phyloP scores from a whole-genome alignment of 2,329 filamentous ascomycete species.

The Diaporthe ampelina region DNA sequence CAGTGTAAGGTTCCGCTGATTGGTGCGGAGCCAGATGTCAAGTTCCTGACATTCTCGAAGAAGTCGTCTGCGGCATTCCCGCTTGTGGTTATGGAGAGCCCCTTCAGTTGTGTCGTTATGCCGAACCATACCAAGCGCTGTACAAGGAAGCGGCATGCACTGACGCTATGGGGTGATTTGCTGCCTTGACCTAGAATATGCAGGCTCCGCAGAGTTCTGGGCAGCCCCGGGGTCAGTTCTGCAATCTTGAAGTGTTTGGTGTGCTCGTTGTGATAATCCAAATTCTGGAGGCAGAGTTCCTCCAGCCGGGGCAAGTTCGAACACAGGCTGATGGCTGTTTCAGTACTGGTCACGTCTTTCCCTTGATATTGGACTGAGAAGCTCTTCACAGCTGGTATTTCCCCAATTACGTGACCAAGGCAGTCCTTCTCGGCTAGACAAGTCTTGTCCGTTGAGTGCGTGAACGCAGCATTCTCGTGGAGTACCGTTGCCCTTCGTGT shows the following conservation, averaged over 20 bases:
- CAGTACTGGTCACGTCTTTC: neutral
- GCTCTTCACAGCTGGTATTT: neutral
- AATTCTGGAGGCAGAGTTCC: neutral
- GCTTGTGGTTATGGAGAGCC: conserved; percentile 7
- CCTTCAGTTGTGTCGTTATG: neutral
- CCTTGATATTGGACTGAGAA: neutral
- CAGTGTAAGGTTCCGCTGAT: neutral
- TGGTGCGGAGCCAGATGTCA: neutral
- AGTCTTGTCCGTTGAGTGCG: neutral
- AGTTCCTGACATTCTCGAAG: neutral
- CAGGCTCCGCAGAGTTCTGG: neutral
- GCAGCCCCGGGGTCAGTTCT: neutral
- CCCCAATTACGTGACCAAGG: neutral
- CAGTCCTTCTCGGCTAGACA: no score
- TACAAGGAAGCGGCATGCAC: neutral
- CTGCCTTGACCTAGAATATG: neutral
- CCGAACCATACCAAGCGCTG: neutral
- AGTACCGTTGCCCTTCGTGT: neutral
- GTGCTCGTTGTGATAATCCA: neutral
- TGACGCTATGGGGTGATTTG: no score
- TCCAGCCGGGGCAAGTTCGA: neutral
- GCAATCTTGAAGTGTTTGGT: neutral
- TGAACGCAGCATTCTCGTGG: neutral
- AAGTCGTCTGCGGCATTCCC: neutral
- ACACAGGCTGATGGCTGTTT: neutral